phyloP scores from a whole-genome alignment of 805 yeast species.

The Starmerella cellae region DNA sequence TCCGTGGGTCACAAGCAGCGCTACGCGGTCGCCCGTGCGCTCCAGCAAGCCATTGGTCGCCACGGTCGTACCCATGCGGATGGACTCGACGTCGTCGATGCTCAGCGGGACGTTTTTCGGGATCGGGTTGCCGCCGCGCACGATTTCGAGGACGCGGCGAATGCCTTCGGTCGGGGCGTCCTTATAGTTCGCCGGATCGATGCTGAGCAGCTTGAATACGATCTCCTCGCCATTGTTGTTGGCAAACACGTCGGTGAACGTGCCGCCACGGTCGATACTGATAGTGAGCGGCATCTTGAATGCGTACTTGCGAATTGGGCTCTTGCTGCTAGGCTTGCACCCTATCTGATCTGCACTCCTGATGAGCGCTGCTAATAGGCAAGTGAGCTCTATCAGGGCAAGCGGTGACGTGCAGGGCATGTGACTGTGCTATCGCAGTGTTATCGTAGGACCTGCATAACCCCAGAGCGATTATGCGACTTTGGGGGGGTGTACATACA shows the following conservation, averaged over 20 bases:
- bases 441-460: no score
- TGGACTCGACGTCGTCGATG: slow-evolving; percentile 39
- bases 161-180: slow-evolving; percentile 94
- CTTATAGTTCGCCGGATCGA: slow-evolving; percentile 71
- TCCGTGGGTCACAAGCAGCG: slow-evolving; percentile 76
- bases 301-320: no score
- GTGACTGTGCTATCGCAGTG: no score
- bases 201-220: slow-evolving; percentile 69
- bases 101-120: slow-evolving; percentile 51
- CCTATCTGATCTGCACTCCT: no score
- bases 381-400: no score
- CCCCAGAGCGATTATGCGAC: no score
- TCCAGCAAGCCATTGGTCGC: slow-evolving; percentile 93
- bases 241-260: slow-evolving; percentile 71
- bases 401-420: no score
- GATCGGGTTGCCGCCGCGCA: slow-evolving; percentile 36
- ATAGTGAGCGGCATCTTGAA: slow-evolving; percentile 14
- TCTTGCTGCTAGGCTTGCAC: no score
- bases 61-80: slow-evolving; percentile 87
- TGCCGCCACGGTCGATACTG: slow-evolving; percentile 56
- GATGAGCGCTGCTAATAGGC: no score
- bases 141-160: slow-evolving; percentile 55
- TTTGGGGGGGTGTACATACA: no score
- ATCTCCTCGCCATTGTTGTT: slow-evolving; percentile 42
- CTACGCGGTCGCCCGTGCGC: slow-evolving; percentile 81